A percentile compares a stretch with the other conserved stretches of the same genome.
phyloP scores from a whole-genome alignment of 2,329 filamentous ascomycete genomes.

The Diaporthe destruens region DNA sequence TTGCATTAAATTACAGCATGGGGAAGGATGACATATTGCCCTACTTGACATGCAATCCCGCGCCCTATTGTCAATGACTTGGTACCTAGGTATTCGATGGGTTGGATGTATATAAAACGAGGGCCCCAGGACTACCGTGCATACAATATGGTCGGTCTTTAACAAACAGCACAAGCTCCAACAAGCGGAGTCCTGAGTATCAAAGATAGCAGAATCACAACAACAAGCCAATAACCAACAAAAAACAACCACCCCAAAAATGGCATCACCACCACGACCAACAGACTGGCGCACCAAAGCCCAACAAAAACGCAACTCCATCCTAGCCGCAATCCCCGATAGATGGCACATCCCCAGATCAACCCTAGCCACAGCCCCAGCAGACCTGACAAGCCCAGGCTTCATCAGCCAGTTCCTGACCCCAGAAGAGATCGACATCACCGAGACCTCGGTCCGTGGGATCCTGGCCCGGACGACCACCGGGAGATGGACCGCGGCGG shows the following conservation, averaged over 20 bases:
- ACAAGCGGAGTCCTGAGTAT: no score
- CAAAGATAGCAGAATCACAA: no score
- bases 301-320: background rate
- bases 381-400: constrained; percentile 7
- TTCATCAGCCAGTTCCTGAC: constrained; percentile 17
- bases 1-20: background rate
- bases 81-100: background rate
- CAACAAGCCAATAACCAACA: background rate
- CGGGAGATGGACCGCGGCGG: constrained; percentile 42
- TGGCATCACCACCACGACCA: background rate
- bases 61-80: background rate
- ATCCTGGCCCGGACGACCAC: constrained; percentile 43
- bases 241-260: background rate
- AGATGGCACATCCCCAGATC: background rate
- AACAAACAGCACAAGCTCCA: background rate
- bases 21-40: background rate
- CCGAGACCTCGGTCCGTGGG: constrained; percentile 8
- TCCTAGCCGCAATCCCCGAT: constrained; percentile 4
- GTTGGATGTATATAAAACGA: background rate
- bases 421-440: constrained; percentile 5
- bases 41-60: background rate
- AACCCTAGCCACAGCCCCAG: background rate
- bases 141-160: background rate
- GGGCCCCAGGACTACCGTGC: no score
- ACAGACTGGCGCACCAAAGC: background rate